A percentile compares a stretch with the other conserved stretches of the same genome.
These are phyloP conservation scores for Gillenia trifoliata DNA, from an alignment of 306 rosid genomes.

Conservation along the genomic window DNA sequence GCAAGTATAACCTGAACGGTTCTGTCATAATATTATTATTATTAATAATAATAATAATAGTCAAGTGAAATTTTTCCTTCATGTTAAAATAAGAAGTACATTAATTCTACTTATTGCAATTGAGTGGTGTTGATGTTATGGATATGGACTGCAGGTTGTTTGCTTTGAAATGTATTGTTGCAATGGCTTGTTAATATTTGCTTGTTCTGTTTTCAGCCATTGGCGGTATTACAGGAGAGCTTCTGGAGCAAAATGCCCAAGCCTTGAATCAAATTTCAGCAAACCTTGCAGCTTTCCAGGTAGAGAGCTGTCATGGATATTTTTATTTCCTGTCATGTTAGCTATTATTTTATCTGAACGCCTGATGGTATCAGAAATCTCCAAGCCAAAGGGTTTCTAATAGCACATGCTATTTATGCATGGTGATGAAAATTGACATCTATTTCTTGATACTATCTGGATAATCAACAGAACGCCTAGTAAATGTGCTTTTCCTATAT, in stretches of 20 bases:
- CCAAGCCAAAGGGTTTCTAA: not conserved
- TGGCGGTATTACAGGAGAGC: slow-evolving; percentile 46
- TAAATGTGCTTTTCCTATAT: not conserved
- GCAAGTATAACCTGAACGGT: not conserved
- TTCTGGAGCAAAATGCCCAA: slow-evolving; percentile 44
- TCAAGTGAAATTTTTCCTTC: not conserved
- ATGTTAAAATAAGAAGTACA: not conserved
- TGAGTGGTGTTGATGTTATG: not conserved
- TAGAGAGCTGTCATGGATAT: not conserved
- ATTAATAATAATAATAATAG: not conserved
- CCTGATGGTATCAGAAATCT: not conserved
- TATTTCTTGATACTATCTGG: not conserved
- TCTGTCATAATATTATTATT: too few species aligned
- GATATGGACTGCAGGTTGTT: not conserved
- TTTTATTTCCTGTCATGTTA: not conserved
- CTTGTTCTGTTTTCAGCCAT: slow-evolving; percentile 32
- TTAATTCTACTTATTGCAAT: not conserved
- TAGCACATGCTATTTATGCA: not conserved
- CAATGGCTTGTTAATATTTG: not conserved
- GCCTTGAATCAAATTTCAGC: slow-evolving; percentile 46
- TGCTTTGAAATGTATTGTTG: not conserved
- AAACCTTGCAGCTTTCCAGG: slow-evolving; percentile 42
- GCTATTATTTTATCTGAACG: not conserved
- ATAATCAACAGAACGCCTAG: not conserved
- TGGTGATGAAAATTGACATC: not conserved